Base-by-base conservation (phyloP, 805 yeast genomes). In the Brettanomyces sp. region DNA sequence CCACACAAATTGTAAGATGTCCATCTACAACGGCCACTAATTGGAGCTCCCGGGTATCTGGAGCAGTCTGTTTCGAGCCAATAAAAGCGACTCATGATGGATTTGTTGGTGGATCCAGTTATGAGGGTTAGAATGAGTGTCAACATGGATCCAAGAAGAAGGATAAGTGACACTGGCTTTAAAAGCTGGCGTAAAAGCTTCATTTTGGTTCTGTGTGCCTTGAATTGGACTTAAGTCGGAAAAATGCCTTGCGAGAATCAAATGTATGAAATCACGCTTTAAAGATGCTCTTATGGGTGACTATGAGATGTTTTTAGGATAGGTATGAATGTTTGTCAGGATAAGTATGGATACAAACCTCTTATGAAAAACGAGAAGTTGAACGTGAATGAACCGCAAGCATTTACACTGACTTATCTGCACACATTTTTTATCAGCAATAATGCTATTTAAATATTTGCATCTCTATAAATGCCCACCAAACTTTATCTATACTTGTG, bases 1-100 rank as follows among this genome's bases (percentile, higher is more conserved):
- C 55, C 60, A 56, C 81, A 75, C 43, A 73, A 70, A 51, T 82
- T 80, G 75, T 91, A 90, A 64, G 77, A 77, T 9, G 90, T 84
- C 96, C 96, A 90, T 56, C 90, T 79, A 36, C 55, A 52, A 3
- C 87, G 69, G 13, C 64, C 59, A 3, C 55, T 46, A 28, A 73
- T 66, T 47, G 70, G 67, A 2, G 79, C 73, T 39, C 65, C 62
- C 52, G 71, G 46, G 47, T 82, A 76, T 37, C 61, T 65, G 4
- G 75, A 58, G 43, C 96, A 88, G 56, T 80, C 82, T 25, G 88
- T 95, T 58, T 79, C 70, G 38, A 90, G 59, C 90, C 93, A 88
- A 67, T 83, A 89, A 64, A 87, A 84, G 48, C 72, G 65, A 56
- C 76, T 74, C 56, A 87, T 61, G 46, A 59, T 55, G 39, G 77